Percentiles rank a stretch among this genome's conserved stretches.
Evolutionary conservation across 1,139 yeast genomes (phyloP).

Genomic region (Magnusiomyces starmeri): DNA sequence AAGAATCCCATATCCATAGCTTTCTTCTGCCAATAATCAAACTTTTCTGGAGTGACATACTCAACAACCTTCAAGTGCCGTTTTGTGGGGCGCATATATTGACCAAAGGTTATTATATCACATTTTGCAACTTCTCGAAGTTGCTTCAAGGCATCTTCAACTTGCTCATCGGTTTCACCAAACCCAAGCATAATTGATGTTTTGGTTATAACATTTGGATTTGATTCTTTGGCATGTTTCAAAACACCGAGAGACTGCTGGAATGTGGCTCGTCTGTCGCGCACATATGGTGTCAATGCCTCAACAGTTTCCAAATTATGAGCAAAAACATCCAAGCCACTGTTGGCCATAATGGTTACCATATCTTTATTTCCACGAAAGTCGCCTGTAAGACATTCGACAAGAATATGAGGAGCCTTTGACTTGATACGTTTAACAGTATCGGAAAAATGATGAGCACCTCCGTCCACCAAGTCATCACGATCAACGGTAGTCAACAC

Average conservation of each 20-base stretch:
- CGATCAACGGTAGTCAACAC: slow-evolving; percentile 97
- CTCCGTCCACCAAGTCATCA: slow-evolving; percentile 92
- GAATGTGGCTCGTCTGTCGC: slow-evolving; percentile 95
- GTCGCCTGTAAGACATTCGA: slow-evolving; percentile 93
- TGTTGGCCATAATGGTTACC: slow-evolving; percentile 71
- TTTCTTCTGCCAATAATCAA: slow-evolving; percentile 83
- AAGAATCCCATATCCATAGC: slow-evolving; percentile 90
- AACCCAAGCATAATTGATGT: slow-evolving; percentile 95
- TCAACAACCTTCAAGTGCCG: slow-evolving; percentile 98
- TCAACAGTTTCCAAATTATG: slow-evolving; percentile 97
- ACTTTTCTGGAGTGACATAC: slow-evolving; percentile 89
- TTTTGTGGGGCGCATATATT: slow-evolving; percentile 98
- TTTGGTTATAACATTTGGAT: slow-evolving; percentile 75
- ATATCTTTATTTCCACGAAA: slow-evolving; percentile 81
- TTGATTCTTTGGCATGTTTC: slow-evolving; percentile 68
- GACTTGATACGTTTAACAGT: slow-evolving; percentile 78
- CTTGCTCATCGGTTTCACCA: slow-evolving; percentile 91
- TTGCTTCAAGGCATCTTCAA: slow-evolving; percentile 65
- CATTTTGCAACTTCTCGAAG: slow-evolving; percentile 61
- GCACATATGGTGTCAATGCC: slow-evolving; percentile 84
- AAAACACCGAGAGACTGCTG: slow-evolving; percentile 78
- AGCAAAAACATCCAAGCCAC: slow-evolving; percentile 94
- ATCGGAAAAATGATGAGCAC: slow-evolving; percentile 81
- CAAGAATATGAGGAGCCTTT: slow-evolving; percentile 85
- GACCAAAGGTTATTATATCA: slow-evolving; percentile 97